Base-by-base conservation (phyloP, 371 early-diverging fungal species). In the Gilbertella persicaria region DNA sequence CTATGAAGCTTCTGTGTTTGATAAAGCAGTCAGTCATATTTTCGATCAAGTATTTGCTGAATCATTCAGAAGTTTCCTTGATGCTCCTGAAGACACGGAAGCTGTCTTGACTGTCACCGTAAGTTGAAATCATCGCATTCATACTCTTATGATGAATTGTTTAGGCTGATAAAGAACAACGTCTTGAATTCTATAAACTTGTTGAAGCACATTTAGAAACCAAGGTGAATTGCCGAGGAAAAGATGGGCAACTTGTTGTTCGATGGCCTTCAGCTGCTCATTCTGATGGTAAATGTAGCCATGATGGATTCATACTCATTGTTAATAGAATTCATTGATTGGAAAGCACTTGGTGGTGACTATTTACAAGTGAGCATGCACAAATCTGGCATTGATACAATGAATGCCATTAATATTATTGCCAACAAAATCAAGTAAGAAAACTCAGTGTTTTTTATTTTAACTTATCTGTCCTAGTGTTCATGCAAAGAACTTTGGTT, bases 331-430 rank as follows among this genome's bases (percentile, higher is more conserved):
- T 64, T 40, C 20, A 45, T 69, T 54, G 62, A 73, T 37, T 78
- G 58, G 45, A 68, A 80, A 37, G 67, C 62, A 9, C 56, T 77
- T 0, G 81, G 82, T 9, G 93, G 93, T 26, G 82, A 88, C 17
- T 94, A 86, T 62, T 78, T 85, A 46, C 84, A 90, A 43, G 97
- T 96, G 67, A 74, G 82, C 23, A 67, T 97, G 62, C 89, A 86
- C 70, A 99, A 99, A 66, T 87, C 90, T 45, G 94, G 95, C 63
- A 69, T 75, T 20, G 98, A 97, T 63, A 95, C 96, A 7, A 88
- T 93, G 86, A 89, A 89, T 14, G 89, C 87, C 1, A 63, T 93
- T 50, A 82, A 78, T 37, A 69, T 75, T 44, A 69, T 93, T 25
- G 65, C 89, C 8, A 80, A 69, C 9, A 45, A 58, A 13, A 45